Evolutionary conservation across 352 stramenopile species (phyloP).

Genomic region (Globisporangium uncinulatum): DNA sequence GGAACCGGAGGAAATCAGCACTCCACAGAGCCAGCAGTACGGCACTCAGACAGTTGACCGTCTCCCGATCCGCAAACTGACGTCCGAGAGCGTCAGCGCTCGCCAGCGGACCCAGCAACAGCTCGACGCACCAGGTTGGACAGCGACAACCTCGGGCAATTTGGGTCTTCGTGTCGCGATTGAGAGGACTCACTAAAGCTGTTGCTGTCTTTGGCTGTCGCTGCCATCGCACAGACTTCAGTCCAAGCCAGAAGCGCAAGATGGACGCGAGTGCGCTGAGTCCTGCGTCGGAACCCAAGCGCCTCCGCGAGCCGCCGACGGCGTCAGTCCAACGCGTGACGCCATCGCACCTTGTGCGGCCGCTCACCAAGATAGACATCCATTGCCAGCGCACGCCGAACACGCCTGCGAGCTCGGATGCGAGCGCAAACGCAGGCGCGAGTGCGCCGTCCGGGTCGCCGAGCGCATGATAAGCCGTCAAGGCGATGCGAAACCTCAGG

Average conservation of each 20-base stretch:
- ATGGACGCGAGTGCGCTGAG: slow-evolving; percentile 38
- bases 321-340: slow-evolving; percentile 20
- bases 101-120: slow-evolving; percentile 6
- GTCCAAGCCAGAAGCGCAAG: slow-evolving; percentile 71
- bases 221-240: slow-evolving; percentile 22
- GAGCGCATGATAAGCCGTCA: not conserved
- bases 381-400: slow-evolving; percentile 5
- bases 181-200: not conserved
- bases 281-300: slow-evolving; percentile 49
- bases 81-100: slow-evolving; percentile 1
- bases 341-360: slow-evolving; percentile 47
- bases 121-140: slow-evolving; percentile 7
- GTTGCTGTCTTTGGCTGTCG: not conserved
- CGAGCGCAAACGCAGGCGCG: not conserved
- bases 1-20: not conserved
- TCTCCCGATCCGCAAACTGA: not conserved
- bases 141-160: not conserved
- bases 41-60: not conserved
- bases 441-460: not conserved
- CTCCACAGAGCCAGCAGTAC: slow-evolving; percentile 3
- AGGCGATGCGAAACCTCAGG: not conserved
- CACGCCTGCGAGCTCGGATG: slow-evolving; percentile 12
- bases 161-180: not conserved
- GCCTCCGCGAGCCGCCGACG: slow-evolving; percentile 46
- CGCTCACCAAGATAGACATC: slow-evolving; percentile 59